These are phyloP conservation scores for Elongisporangium anandrum DNA, from an alignment of 352 stramenopile genomes.

Conservation along the genomic window DNA sequence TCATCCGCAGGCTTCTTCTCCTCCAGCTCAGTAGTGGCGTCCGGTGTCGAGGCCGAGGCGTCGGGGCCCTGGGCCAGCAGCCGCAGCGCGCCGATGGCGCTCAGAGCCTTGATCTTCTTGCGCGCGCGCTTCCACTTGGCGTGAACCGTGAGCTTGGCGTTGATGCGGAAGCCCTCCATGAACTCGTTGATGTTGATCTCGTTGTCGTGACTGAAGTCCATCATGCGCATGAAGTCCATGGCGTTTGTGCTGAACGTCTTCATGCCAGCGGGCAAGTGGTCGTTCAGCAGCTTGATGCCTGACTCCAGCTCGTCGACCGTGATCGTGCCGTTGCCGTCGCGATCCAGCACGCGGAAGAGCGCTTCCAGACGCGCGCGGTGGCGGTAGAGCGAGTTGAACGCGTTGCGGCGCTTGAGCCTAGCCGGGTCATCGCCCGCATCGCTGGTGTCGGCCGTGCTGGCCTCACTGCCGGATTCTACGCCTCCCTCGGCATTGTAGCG, in stretches of 20 bases:
- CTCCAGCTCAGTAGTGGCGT: conserved; percentile 14
- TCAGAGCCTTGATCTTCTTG: conserved; percentile 87
- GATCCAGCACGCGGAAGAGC: conserved; percentile 79
- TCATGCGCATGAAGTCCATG: conserved; percentile 79
- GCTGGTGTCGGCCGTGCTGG: conserved; percentile 7
- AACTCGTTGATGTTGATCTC: conserved; percentile 91
- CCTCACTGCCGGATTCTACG: conserved; percentile 4
- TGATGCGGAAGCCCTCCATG: conserved; percentile 86
- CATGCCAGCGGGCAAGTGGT: conserved; percentile 59
- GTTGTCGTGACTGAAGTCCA: conserved; percentile 84
- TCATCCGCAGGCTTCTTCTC: conserved; percentile 11
- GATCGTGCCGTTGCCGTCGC: conserved; percentile 79
- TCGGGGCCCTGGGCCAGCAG: conserved; percentile 22
- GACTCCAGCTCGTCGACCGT: conserved; percentile 78
- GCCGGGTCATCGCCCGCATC: conserved; percentile 27
- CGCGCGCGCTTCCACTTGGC: conserved; percentile 83
- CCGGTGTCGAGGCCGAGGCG: neutral
- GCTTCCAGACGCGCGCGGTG: conserved; percentile 77
- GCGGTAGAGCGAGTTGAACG: conserved; percentile 82
- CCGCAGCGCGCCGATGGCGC: conserved; percentile 58
- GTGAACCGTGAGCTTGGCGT: conserved; percentile 79
- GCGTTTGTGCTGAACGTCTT: conserved; percentile 70
- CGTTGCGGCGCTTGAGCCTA: conserved; percentile 46
- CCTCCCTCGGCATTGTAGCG: conserved; percentile 70
- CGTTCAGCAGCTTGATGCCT: conserved; percentile 77